Conservation (phyloP, 495 filamentous ascomycete genomes). For the Achaetomiella virescens region DNA sequence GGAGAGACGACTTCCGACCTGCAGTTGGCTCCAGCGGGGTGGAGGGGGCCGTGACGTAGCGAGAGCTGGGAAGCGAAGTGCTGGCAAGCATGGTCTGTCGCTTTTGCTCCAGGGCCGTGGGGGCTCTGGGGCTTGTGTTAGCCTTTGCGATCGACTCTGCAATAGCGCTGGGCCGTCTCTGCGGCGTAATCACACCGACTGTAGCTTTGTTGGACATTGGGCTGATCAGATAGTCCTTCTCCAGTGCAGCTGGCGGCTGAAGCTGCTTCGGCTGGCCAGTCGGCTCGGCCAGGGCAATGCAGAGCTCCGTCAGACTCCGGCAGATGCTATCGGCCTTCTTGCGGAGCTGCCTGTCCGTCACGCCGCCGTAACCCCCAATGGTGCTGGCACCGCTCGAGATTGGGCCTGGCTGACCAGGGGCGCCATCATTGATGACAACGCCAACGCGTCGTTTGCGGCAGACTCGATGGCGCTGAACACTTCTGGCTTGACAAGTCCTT, state of each 20-base stretch:
- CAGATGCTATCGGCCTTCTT: constrained; percentile 92
- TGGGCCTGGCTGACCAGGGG: constrained; percentile 52
- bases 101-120: constrained; percentile 67
- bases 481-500: constrained; percentile 60
- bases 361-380: constrained; percentile 47
- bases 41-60: constrained; percentile 29
- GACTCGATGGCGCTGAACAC: constrained; percentile 77
- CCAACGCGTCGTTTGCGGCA: constrained; percentile 73
- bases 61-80: constrained; percentile 36
- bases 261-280: constrained; percentile 28
- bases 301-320: constrained; percentile 85
- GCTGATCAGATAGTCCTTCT: constrained; percentile 26
- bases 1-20: constrained; percentile 41
- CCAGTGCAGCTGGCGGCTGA: constrained; percentile 21
- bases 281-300: constrained; percentile 71
- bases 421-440: constrained; percentile 69
- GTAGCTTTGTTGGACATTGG: constrained; percentile 34
- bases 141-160: constrained; percentile 28
- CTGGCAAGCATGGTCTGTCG: constrained; percentile 55
- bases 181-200: constrained; percentile 28
- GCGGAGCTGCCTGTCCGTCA: constrained; percentile 75
- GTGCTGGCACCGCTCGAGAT: constrained; percentile 57
- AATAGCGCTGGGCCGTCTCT: constrained; percentile 31
- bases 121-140: constrained; percentile 54
- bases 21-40: constrained; percentile 26